phyloP scores from a whole-genome alignment of 805 yeast genomes.

The Dipodascus albidus region DNA sequence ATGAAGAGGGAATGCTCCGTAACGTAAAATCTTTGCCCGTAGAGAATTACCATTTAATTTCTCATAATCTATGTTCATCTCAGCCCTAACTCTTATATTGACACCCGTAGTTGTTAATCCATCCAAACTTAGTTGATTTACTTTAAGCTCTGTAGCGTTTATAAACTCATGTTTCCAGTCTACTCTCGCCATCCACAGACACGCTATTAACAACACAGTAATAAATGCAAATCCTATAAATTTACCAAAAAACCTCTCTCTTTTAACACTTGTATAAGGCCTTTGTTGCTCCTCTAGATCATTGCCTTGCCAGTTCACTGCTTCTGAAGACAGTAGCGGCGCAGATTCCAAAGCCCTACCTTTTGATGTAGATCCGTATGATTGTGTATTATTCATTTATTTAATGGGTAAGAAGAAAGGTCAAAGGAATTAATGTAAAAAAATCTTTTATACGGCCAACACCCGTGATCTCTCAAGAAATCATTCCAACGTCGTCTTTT shows the following conservation, averaged over 20 bases:
- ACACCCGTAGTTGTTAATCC: slow-evolving; percentile 10
- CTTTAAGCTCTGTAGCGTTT: not conserved
- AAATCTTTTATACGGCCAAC: not conserved
- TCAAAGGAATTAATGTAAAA: not conserved
- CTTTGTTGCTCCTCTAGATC: no score
- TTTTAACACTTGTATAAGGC: no score
- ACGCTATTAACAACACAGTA: no score
- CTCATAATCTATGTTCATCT: slow-evolving; percentile 9
- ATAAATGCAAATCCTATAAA: no score
- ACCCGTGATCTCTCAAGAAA: not conserved
- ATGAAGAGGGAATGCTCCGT: slow-evolving; percentile 4
- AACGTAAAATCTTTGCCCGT: slow-evolving; percentile 6
- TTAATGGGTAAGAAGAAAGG: not conserved
- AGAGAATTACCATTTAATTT: slow-evolving; percentile 5
- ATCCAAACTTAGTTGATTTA: slow-evolving; percentile 6
- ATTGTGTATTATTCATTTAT: no score
- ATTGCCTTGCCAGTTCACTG: no score
- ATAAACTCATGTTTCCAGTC: not conserved
- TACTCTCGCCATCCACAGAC: not conserved
- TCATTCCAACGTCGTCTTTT: no score
- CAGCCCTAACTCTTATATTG: slow-evolving; percentile 10
- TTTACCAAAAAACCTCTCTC: no score
- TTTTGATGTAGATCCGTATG: no score
- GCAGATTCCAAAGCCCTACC: no score
- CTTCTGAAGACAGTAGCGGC: no score